Evolutionary conservation across 495 filamentous ascomycete genomes (phyloP), one percentile per base, ranked within the genome.

Genomic region (Annulohypoxylon bovei): DNA sequence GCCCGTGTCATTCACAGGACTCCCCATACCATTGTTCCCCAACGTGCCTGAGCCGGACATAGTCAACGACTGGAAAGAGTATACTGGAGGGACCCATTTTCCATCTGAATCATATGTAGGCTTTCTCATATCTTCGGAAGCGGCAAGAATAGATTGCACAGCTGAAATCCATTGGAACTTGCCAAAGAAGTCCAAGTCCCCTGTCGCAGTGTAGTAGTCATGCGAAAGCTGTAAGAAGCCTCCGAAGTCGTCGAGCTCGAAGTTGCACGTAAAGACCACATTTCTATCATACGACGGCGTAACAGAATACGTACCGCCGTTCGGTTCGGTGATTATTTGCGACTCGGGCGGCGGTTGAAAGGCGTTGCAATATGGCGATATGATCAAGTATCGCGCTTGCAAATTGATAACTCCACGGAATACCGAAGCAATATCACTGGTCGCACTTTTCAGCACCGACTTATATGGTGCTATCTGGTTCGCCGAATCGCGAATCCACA

Each of bases 401-500:
- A 87, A 75, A 65, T 88, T 89, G 69, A 90, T 86, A 8, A 85
- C 78, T 14, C 88, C 88, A 5, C 87, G 82, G 70, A 85, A 89
- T 1, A 90, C 78, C 12, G 85, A 85, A 22, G 88, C 88, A 20
- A 90, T 78, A 59, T 88, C 76, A 11, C 78, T 71, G 5, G 81
- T 77, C n/a, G 73, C 67, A 8, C 81, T 86, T 62, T 86, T 83
- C 20, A 90, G 74, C 4, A 91, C 74, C 0, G 83, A 82, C 20
- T 84, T 80, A 68, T 90, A 90, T 32, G 87, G 87, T 59, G 86
- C 84, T 63, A 90, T 82, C 73, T 90, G 87, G 62, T 86, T 87
- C 14, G 87, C 83, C 33, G 87, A 89, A 68, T 89, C 88, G 14
- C 88, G 83, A 71, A 90, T 80, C 87, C 88, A 89, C 87, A 90